These are phyloP conservation scores for Populus davidiana DNA, from an alignment of 345 rosid species.

Conservation along the genomic window DNA sequence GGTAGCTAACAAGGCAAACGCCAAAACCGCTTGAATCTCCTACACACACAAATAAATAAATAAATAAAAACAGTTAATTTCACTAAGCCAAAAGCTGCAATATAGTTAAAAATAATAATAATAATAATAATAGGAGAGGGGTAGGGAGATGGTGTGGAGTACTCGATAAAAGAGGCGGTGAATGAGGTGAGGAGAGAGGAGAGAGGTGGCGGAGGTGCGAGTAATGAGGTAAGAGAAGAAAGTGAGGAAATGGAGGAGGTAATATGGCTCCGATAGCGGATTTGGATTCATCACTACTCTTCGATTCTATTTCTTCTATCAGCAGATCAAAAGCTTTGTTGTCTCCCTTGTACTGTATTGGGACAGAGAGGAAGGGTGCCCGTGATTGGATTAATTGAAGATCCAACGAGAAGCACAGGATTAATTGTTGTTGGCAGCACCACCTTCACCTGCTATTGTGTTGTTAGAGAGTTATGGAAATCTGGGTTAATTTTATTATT, in stretches of 20 bases:
- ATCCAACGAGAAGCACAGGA: too few relatives aligned
- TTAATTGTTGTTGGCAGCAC: too few relatives aligned
- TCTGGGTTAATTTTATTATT: too few relatives aligned
- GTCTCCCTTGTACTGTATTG: neutral
- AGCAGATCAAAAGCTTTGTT: neutral
- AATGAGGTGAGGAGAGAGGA: constrained; percentile 49
- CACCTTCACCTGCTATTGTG: too few relatives aligned
- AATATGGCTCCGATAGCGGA: constrained; percentile 65
- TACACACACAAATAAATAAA: constrained; percentile 22
- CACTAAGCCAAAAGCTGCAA: neutral
- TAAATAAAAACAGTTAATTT: neutral
- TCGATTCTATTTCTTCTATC: constrained; percentile 19
- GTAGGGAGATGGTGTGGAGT: neutral
- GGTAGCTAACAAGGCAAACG: constrained; percentile 48
- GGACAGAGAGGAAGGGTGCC: too few relatives aligned
- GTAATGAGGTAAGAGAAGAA: constrained; percentile 70
- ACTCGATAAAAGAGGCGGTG: constrained; percentile 50
- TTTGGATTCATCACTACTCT: constrained; percentile 43
- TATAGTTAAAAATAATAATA: neutral
- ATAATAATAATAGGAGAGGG: neutral
- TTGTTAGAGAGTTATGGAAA: too few relatives aligned
- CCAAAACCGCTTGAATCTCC: constrained; percentile 84
- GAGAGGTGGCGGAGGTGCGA: constrained; percentile 48
- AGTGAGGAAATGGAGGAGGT: constrained; percentile 61
- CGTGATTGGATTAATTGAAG: too few relatives aligned